These are phyloP conservation scores for Nakazawaea wyomingensis DNA, from an alignment of 805 yeast genomes.

Conservation along the genomic window DNA sequence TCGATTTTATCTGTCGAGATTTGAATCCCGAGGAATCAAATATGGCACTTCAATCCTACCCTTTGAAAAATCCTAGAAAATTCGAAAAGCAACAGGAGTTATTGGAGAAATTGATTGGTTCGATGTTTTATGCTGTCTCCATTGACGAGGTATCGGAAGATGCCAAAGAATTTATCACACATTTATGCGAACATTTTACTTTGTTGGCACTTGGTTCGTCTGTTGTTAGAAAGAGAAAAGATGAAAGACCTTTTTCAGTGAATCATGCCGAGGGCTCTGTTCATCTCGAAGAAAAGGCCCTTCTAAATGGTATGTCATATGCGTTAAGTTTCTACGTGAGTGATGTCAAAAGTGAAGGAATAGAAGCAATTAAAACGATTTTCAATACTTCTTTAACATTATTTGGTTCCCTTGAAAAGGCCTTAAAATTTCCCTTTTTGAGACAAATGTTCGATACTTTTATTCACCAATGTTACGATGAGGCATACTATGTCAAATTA, in stretches of 20 bases:
- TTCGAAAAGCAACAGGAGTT: conserved; percentile 61
- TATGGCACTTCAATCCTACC: conserved; percentile 30
- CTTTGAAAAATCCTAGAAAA: conserved; percentile 41
- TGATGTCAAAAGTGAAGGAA: conserved; percentile 68
- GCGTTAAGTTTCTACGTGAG: conserved; percentile 75
- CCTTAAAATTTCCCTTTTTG: conserved; percentile 68
- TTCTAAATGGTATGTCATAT: conserved; percentile 69
- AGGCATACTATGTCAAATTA: conserved; percentile 74
- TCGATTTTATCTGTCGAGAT: conserved; percentile 34
- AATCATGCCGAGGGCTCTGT: conserved; percentile 76
- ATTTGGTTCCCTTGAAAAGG: conserved; percentile 63
- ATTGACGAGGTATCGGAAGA: conserved; percentile 67
- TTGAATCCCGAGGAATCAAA: conserved; percentile 17
- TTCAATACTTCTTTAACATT: conserved; percentile 56
- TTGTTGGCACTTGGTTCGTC: conserved; percentile 73
- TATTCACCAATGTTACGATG: conserved; percentile 89
- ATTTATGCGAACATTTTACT: conserved; percentile 74
- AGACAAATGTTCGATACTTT: conserved; percentile 74
- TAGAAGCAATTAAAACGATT: conserved; percentile 57
- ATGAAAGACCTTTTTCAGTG: conserved; percentile 66
- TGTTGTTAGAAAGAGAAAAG: conserved; percentile 60
- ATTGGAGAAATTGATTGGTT: conserved; percentile 57
- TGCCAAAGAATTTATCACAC: conserved; percentile 55
- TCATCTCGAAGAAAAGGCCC: conserved; percentile 59
- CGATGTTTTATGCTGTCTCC: conserved; percentile 71